Evolutionary conservation across 208 protist genomes (phyloP).

Genomic region (Trypanosoma theileri): DNA sequence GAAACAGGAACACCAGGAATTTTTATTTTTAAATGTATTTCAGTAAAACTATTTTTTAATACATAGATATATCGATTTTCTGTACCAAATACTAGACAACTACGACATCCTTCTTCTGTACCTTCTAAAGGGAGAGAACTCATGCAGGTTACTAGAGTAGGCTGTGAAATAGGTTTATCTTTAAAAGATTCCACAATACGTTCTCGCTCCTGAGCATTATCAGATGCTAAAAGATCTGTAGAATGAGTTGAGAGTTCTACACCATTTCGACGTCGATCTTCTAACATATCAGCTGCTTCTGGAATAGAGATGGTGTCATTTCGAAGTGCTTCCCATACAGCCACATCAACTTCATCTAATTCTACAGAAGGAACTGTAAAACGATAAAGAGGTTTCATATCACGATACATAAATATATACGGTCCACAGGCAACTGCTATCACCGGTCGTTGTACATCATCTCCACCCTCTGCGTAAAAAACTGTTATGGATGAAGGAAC

Average conservation of each 20-base stretch:
- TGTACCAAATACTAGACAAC: conserved; percentile 91
- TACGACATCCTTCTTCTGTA: conserved; percentile 53
- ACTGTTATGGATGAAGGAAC: conserved; percentile 83
- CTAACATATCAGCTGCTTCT: conserved; percentile 45
- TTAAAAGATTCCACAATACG: conserved; percentile 45
- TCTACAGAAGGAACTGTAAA: conserved; percentile 77
- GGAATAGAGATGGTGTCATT: conserved; percentile 31
- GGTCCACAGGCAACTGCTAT: conserved; percentile 88
- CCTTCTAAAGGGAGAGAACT: conserved; percentile 58
- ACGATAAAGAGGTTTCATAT: conserved; percentile 91
- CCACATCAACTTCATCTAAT: conserved; percentile 54
- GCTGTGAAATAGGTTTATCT: conserved; percentile 56
- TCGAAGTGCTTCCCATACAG: conserved; percentile 65
- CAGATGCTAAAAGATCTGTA: conserved; percentile 69
- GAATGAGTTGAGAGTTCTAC: conserved; percentile 69
- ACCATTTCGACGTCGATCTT: conserved; percentile 48
- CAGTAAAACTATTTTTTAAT: conserved; percentile 48
- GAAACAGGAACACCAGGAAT: conserved; percentile 73
- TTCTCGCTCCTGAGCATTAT: conserved; percentile 45
- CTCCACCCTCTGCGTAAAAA: conserved; percentile 76
- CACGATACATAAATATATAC: conserved; percentile 91
- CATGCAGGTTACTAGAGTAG: conserved; percentile 88
- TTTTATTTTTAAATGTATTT: conserved; percentile 57
- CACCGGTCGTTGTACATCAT: conserved; percentile 50
- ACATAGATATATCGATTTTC: conserved; percentile 87